Conservation (phyloP, 306 rosid genomes). For the Ziziphus jujuba region DNA sequence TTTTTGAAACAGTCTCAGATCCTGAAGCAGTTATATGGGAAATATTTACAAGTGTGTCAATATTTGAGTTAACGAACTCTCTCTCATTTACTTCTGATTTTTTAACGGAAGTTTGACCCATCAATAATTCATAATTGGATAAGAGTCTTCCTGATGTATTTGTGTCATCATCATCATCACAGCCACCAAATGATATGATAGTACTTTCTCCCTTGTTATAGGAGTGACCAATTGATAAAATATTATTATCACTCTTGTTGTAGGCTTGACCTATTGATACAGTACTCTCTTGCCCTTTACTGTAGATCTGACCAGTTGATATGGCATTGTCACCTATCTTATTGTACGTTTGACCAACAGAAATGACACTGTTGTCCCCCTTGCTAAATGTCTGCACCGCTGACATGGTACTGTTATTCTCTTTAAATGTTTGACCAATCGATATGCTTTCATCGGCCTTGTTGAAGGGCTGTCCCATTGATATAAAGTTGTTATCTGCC, state of each 20-base stretch:
- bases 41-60: conserved; percentile 29
- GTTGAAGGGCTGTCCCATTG: conserved; percentile 50
- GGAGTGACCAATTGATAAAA: conserved; percentile 39
- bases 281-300: conserved; percentile 35
- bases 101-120: conserved; percentile 44
- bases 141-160: conserved; percentile 39
- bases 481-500: conserved; percentile 43
- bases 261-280: conserved; percentile 32
- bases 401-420: conserved; percentile 32
- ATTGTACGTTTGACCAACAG: conserved; percentile 47
- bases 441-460: conserved; percentile 28
- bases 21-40: conserved; percentile 31
- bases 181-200: conserved; percentile 76
- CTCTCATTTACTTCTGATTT: conserved; percentile 43
- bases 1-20: conserved; percentile 39
- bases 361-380: conserved; percentile 39
- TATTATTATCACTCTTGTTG: conserved; percentile 32
- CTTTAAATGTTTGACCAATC: conserved; percentile 34
- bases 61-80: conserved; percentile 36
- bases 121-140: conserved; percentile 49
- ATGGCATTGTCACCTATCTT: conserved; percentile 38
- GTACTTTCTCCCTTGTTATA: conserved; percentile 63
- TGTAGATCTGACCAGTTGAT: conserved; percentile 41
- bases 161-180: conserved; percentile 46
- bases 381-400: conserved; percentile 35